Percentiles rank a stretch among this genome's conserved stretches.
These are phyloP conservation scores for Akanthomyces dipterigenus DNA, from an alignment of 2,329 filamentous ascomycete genomes.

Conservation along the genomic window DNA sequence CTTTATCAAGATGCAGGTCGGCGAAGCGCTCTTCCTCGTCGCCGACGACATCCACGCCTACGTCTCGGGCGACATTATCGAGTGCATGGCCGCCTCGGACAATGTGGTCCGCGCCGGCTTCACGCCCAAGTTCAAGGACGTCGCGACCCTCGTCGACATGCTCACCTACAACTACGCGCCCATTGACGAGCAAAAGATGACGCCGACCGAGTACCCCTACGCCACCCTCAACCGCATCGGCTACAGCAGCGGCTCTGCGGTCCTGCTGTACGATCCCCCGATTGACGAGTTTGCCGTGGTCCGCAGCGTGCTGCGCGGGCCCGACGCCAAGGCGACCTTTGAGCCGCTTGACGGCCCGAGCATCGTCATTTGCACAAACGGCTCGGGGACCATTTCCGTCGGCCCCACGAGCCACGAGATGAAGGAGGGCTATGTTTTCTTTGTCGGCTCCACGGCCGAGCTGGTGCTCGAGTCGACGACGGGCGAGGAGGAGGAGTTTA, in stretches of 20 bases:
- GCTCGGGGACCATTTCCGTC: conserved; percentile 76
- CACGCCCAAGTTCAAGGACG: conserved; percentile 98
- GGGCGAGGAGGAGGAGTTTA: conserved; percentile 56
- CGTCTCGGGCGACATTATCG: conserved; percentile 86
- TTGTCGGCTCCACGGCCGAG: conserved; percentile 83
- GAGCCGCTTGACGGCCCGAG: conserved; percentile 83
- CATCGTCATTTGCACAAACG: conserved; percentile 84
- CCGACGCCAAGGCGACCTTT: conserved; percentile 77
- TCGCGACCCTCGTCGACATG: conserved; percentile 80
- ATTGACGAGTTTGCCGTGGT: conserved; percentile 96
- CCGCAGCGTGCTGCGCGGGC: conserved; percentile 64
- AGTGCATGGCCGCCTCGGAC: conserved; percentile 99
- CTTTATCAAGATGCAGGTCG: conserved; percentile 78
- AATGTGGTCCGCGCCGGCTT: conserved; percentile 97
- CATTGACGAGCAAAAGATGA: conserved; percentile 91
- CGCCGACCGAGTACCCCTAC: conserved; percentile 78
- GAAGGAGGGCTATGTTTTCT: conserved; percentile 68
- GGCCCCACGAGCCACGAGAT: conserved; percentile 73
- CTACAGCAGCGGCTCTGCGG: conserved; percentile 69
- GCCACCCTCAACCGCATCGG: conserved; percentile 72
- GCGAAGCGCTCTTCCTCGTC: conserved; percentile 92
- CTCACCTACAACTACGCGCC: conserved; percentile 94
- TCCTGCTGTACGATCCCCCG: conserved; percentile 81
- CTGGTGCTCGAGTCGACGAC: conserved; percentile 65
- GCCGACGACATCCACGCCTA: conserved; percentile 98